Evolutionary conservation across 306 rosid species (phyloP).

Genomic region (Begonia peltatifolia): DNA sequence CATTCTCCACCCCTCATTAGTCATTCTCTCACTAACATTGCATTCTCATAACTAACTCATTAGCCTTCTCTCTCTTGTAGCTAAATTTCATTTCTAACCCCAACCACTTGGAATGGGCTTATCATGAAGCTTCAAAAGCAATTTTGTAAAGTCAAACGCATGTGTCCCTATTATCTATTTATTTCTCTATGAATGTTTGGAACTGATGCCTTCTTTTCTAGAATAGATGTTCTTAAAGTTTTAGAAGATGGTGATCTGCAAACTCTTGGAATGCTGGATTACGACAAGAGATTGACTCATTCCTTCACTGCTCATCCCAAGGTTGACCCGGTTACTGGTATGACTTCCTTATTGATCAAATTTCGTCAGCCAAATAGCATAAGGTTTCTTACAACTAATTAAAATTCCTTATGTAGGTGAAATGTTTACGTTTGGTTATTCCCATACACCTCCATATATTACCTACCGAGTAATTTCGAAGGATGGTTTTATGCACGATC

Average conservation of each 20-base stretch:
- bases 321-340: slow-evolving; percentile 90
- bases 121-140: too few species aligned
- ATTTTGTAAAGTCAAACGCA: too few species aligned
- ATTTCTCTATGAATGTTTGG: too few species aligned
- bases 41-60: too few species aligned
- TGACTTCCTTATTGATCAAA: slow-evolving; percentile 12
- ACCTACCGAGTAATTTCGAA: slow-evolving; percentile 87
- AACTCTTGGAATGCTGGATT: slow-evolving; percentile 80
- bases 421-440: slow-evolving; percentile 93
- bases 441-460: slow-evolving; percentile 69
- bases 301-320: slow-evolving; percentile 96
- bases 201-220: too few species aligned
- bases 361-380: slow-evolving; percentile 7
- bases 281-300: slow-evolving; percentile 86
- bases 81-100: too few species aligned
- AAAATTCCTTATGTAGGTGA: slow-evolving; percentile 52
- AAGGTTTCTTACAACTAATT: slow-evolving; percentile 12
- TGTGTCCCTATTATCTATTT: too few species aligned
- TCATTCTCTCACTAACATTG: too few species aligned
- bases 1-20: too few species aligned
- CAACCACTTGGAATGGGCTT: too few species aligned
- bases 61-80: too few species aligned
- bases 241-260: slow-evolving; percentile 96
- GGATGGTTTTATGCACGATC: slow-evolving; percentile 87
- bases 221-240: slow-evolving; percentile 72